A percentile compares a stretch with the other conserved stretches of the same genome.
Evolutionary conservation across 768 basidiomycete genomes (phyloP).

Genomic region (Boletus pseudopeckii): DNA sequence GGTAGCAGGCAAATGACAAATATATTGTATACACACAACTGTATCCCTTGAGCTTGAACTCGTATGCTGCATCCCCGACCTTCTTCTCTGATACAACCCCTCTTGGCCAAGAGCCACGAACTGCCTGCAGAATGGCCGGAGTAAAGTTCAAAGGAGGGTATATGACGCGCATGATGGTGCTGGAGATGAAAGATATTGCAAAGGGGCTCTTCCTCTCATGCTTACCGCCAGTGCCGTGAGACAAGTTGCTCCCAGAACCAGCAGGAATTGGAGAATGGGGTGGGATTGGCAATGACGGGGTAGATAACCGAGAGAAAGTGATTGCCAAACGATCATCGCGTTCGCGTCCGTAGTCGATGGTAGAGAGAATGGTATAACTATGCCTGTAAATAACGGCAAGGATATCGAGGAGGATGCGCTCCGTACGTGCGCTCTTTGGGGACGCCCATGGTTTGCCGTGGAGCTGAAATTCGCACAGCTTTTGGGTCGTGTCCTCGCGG

Average conservation of each 20-base stretch:
- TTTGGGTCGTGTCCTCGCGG: conserved; percentile 54
- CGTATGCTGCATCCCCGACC: conserved; percentile 64
- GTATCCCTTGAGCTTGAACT: conserved; percentile 81
- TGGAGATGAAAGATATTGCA: conserved; percentile 69
- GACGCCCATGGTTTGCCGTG: conserved; percentile 72
- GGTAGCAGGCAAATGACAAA: conserved; percentile 14
- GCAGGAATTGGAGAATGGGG: conserved; percentile 39
- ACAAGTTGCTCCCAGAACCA: conserved; percentile 36
- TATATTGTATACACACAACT: conserved; percentile 49
- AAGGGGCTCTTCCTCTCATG: conserved; percentile 49
- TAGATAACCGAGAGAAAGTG: conserved; percentile 57
- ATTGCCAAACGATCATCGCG: conserved; percentile 69
- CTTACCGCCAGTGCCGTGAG: conserved; percentile 35
- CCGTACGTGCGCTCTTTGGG: conserved; percentile 60
- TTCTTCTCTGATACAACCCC: conserved; percentile 79
- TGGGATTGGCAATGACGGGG: conserved; percentile 34
- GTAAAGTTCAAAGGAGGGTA: conserved; percentile 73
- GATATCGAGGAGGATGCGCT: conserved; percentile 68
- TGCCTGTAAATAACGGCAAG: conserved; percentile 58
- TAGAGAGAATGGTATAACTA: conserved; percentile 63
- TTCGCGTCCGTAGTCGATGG: conserved; percentile 75
- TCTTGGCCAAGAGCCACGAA: conserved; percentile 74
- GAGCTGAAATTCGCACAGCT: conserved; percentile 63
- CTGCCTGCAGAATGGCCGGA: conserved; percentile 77
- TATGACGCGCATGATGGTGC: conserved; percentile 67